Evolutionary conservation across 2,329 filamentous ascomycete species (phyloP), one percentile per base, ranked within the genome.

Genomic region (Dactylellina leptospora): DNA sequence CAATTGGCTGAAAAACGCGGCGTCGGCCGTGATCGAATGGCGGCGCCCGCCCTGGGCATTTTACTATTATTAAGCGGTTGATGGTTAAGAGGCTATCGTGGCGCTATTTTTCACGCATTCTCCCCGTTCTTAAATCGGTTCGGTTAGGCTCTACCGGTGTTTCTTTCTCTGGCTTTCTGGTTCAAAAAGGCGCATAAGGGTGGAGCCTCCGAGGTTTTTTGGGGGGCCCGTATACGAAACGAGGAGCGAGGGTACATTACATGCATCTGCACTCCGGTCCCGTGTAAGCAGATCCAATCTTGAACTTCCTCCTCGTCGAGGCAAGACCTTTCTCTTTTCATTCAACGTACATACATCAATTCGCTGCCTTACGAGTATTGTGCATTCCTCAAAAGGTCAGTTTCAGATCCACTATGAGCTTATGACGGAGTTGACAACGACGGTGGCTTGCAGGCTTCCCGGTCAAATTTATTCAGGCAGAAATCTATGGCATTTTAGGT

Each of bases 331-430:
- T 71, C 53, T 71, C 51, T 58, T 71, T 63, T 71, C 33, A 62
- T 61, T 61, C 64, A 40, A 61, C 55, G 48, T 53, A 56, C 56
- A 56, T 62, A 62, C 66, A 63, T 30, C 48, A 36, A 70, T 62
- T 71, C 66, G 66, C 66, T 71, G 66, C 66, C 66, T 71, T 71
- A 62, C 51, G 58, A 30, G 58, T 44, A 63, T 56, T 59, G 66
- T 71, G 66, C 66, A 71, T 71, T 71, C 58, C 66, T 50, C 58
- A 71, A 71, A 64, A 71, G 66, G 66, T 71, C 66, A 63, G 66
- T 71, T 63, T 63, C 66, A 71, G 66, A 71, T 71, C 66, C 66
- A 63, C 66, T 42, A 56, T 58, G 44, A 71, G 40, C 51, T 53
- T 36, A 71, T 56, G 66, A 71, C 58, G 58, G 66, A 71, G 58